These are phyloP conservation scores for Lunularia cruciata DNA, from an alignment of 225 moss, liverwort and hornwort genomes.

Conservation along the genomic window DNA sequence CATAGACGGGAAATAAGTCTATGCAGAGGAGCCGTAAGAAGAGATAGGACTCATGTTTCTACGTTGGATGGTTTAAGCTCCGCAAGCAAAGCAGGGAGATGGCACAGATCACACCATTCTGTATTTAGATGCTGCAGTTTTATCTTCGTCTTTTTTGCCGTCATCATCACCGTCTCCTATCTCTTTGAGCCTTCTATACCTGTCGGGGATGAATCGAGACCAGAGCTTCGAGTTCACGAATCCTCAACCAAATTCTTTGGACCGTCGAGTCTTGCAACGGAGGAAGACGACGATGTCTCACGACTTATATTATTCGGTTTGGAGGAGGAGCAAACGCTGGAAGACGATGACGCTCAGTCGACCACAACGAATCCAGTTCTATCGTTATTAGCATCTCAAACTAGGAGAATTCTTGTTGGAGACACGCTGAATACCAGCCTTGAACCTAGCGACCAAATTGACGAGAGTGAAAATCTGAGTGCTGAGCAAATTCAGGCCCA, in stretches of 20 bases:
- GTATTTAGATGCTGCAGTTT: slow-evolving; percentile 36
- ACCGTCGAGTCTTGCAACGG: background rate
- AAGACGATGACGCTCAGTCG: background rate
- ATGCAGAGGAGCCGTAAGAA: slow-evolving; percentile 22
- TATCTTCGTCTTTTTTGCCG: slow-evolving; percentile 42
- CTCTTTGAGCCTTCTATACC: slow-evolving; percentile 36
- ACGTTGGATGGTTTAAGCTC: background rate
- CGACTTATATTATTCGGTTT: background rate
- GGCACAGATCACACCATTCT: slow-evolving; percentile 37
- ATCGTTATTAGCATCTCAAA: background rate
- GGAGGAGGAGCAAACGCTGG: background rate
- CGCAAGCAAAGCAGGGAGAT: slow-evolving; percentile 29
- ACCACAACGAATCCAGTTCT: background rate
- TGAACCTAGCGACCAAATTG: slow-evolving; percentile 26
- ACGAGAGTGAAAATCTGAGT: slow-evolving; percentile 22
- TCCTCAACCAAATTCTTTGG: background rate
- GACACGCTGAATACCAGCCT: slow-evolving; percentile 2
- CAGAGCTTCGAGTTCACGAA: slow-evolving; percentile 1
- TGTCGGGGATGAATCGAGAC: slow-evolving; percentile 10
- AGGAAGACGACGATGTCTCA: background rate
- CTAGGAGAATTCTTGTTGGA: slow-evolving; percentile 27
- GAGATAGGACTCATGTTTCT: slow-evolving; percentile 29
- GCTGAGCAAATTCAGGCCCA: slow-evolving; percentile 39
- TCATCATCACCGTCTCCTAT: slow-evolving; percentile 28
- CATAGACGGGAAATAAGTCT: slow-evolving; percentile 32